phyloP scores from a whole-genome alignment of 2,329 filamentous ascomycete species.

The Beauveria scarabaeidicola region DNA sequence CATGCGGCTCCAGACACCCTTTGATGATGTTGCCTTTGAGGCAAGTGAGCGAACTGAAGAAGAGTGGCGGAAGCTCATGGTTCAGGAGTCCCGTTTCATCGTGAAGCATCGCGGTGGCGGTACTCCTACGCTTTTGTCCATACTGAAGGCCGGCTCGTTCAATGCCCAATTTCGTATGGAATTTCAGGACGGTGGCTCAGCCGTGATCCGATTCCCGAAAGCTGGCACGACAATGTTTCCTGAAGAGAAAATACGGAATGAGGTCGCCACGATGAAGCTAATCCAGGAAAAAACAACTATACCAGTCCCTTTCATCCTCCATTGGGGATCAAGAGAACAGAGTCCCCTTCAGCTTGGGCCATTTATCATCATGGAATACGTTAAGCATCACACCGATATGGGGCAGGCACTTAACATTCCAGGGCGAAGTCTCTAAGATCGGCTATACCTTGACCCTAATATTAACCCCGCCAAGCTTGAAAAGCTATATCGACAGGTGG shows the following conservation, averaged over 20 bases:
- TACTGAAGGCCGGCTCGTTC: background rate
- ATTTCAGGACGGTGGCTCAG: slow-evolving; percentile 1
- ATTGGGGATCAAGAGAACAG: slow-evolving; percentile 12
- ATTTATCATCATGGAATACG: slow-evolving; percentile 14
- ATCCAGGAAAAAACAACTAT: slow-evolving; percentile 13
- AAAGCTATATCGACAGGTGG: slow-evolving; percentile 7
- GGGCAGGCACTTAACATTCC: slow-evolving; percentile 10
- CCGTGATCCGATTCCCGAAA: slow-evolving; percentile 9
- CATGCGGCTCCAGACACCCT: background rate
- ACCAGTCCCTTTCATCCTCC: slow-evolving; percentile 12
- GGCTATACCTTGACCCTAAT: background rate
- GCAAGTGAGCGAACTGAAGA: background rate
- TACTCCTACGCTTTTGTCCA: background rate
- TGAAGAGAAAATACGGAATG: slow-evolving; percentile 13
- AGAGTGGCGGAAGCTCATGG: background rate
- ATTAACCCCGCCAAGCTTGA: slow-evolving; percentile 9
- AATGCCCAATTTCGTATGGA: background rate
- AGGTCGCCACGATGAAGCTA: slow-evolving; percentile 12
- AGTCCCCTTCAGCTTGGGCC: slow-evolving; percentile 12
- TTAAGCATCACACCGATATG: slow-evolving; percentile 3
- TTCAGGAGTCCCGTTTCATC: slow-evolving; percentile 1
- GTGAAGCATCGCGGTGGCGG: background rate
- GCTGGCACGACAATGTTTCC: slow-evolving; percentile 12
- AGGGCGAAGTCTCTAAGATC: background rate
- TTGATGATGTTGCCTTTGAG: slow-evolving; percentile 6